These are phyloP conservation scores for Aspergillus hortae DNA, from an alignment of 2,329 filamentous ascomycete species.

Conservation along the genomic window DNA sequence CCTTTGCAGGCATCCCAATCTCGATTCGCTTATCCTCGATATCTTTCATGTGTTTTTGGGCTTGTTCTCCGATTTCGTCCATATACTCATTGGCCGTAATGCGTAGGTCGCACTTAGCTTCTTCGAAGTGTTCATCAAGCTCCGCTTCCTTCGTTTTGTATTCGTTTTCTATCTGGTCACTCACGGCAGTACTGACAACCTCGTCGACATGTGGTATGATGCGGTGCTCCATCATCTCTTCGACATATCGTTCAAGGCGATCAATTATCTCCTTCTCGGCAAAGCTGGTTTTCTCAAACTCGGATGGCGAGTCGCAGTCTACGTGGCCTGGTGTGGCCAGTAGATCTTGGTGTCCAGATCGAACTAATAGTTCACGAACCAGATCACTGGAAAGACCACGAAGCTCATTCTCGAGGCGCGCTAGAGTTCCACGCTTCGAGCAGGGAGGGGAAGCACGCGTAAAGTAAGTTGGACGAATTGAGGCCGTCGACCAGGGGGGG, in stretches of 20 bases:
- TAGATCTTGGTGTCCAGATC: conserved; percentile 14
- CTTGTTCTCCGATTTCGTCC: conserved; percentile 11
- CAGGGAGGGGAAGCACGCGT: conserved; percentile 9
- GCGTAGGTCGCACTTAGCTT: conserved; percentile 14
- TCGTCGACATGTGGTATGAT: conserved; percentile 12
- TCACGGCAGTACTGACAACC: conserved; percentile 12
- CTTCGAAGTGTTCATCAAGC: conserved; percentile 15
- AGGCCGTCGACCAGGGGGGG: conserved; percentile 11
- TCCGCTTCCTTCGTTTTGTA: conserved; percentile 8
- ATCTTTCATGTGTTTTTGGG: conserved; percentile 10
- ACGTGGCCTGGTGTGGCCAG: conserved; percentile 12
- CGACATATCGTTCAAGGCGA: conserved; percentile 13
- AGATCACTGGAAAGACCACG: conserved; percentile 14
- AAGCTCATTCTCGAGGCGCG: conserved; percentile 13
- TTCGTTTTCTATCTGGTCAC: conserved; percentile 12
- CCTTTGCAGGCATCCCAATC: too few species aligned
- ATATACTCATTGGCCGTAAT: conserved; percentile 14
- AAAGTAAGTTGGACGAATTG: conserved; percentile 16
- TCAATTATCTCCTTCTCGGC: conserved; percentile 9
- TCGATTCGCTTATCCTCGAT: conserved; percentile 11
- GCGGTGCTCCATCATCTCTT: conserved; percentile 8
- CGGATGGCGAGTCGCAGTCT: conserved; percentile 9
- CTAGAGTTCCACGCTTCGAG: conserved; percentile 9
- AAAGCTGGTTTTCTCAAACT: conserved; percentile 7
- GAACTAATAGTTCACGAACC: conserved; percentile 14